Percentiles rank a stretch among this genome's conserved stretches.
Evolutionary conservation across 2,329 filamentous ascomycete genomes (phyloP).

Genomic region (Colletotrichum sp.): DNA sequence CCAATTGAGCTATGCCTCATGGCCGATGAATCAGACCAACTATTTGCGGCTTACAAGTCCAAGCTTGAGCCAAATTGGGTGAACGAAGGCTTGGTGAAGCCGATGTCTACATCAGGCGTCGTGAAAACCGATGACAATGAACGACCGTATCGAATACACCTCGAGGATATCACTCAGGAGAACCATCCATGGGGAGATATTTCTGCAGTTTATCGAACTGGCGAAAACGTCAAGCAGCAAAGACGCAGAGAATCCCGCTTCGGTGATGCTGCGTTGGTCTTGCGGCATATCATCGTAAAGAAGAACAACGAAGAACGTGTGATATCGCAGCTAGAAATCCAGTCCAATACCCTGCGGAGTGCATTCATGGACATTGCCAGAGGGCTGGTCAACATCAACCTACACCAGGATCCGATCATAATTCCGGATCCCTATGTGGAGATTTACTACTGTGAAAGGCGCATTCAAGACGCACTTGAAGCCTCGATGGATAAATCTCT

Average conservation of each 20-base stretch:
- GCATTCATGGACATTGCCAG: not conserved
- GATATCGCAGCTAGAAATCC: not conserved
- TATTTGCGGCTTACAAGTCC: not conserved
- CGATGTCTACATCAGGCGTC: accelerated
- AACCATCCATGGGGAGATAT: not conserved
- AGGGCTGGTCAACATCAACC: not conserved
- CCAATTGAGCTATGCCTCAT: no score
- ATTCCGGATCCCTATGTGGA: not conserved
- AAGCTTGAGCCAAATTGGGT: not conserved
- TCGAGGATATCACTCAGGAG: not conserved
- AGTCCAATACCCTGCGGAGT: not conserved
- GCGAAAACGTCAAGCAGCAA: not conserved
- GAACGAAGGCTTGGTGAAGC: no score
- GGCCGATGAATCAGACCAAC: no score
- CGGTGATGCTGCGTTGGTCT: not conserved
- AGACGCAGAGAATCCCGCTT: not conserved
- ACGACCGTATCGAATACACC: not conserved
- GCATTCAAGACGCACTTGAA: accelerated
- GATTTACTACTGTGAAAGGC: not conserved
- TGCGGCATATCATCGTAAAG: not conserved
- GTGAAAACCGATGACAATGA: not conserved
- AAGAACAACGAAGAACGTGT: not conserved
- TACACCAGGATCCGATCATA: not conserved
- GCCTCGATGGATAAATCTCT: not conserved
- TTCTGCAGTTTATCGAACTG: not conserved